Conservation (phyloP, 2,329 filamentous ascomycete species). For the Trichoderma simmonsii region DNA sequence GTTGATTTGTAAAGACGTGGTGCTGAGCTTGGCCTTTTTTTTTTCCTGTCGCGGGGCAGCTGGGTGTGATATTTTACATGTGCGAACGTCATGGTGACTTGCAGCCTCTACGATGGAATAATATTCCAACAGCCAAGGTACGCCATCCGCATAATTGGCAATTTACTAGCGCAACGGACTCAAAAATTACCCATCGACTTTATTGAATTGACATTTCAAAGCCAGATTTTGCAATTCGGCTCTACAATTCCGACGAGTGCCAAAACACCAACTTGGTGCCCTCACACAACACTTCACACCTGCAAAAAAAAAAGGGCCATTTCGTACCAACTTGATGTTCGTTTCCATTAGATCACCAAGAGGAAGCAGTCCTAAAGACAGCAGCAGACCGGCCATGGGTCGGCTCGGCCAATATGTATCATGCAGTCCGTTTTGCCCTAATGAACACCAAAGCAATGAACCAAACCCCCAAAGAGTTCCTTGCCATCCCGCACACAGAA, state of each 20-base stretch:
- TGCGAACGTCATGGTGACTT: constrained; percentile 18
- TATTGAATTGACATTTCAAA: background rate
- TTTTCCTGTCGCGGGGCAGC: constrained; percentile 10
- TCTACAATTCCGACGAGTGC: background rate
- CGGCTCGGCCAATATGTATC: constrained; percentile 39
- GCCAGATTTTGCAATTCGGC: background rate
- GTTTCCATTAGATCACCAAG: constrained; percentile 46
- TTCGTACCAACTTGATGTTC: constrained; percentile 38
- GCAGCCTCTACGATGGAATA: background rate
- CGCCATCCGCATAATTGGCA: background rate
- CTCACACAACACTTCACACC: background rate
- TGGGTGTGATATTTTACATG: background rate
- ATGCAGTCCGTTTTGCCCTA: constrained; percentile 49
- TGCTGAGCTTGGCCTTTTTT: constrained; percentile 16
- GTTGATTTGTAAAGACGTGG: background rate
- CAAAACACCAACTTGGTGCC: too few species aligned
- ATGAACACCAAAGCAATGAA: constrained; percentile 55
- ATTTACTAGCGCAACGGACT: background rate
- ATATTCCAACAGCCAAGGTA: background rate
- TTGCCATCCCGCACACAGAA: constrained; percentile 36
- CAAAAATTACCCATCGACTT: background rate
- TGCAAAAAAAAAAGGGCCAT: constrained; percentile 1
- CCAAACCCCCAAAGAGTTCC: constrained; percentile 38
- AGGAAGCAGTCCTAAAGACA: constrained; percentile 44
- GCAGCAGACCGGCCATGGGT: constrained; percentile 42